Conservation (phyloP, 768 basidiomycete genomes). For the Cystofilobasidium macerans region DNA sequence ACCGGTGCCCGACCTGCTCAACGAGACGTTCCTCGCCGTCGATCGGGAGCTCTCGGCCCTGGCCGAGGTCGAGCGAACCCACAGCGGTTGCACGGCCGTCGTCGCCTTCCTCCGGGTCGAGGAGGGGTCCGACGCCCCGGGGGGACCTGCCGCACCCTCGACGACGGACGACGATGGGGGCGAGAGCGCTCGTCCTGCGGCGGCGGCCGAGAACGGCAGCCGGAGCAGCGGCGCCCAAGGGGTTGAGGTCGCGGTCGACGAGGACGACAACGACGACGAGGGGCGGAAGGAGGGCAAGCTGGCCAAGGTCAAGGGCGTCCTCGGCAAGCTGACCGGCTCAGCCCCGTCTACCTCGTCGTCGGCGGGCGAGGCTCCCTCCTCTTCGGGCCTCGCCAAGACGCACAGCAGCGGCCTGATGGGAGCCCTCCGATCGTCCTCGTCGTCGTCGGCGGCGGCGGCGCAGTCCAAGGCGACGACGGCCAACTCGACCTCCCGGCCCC, state of each 20-base stretch:
- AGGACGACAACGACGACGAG: background rate
- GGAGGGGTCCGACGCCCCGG: constrained; percentile 47
- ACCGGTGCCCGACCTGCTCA: constrained; percentile 75
- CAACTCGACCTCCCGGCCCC: no score
- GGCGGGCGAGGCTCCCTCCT: background rate
- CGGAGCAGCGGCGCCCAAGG: no score
- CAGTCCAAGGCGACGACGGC: background rate
- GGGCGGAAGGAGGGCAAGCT: constrained; percentile 1
- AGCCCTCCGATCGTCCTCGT: background rate
- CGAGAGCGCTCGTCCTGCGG: background rate
- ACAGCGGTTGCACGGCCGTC: constrained; percentile 93
- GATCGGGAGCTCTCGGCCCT: constrained; percentile 71
- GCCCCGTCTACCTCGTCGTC: background rate
- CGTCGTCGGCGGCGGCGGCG: no score
- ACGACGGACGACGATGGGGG: background rate
- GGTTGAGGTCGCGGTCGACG: background rate
- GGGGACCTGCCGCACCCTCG: background rate
- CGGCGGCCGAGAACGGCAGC: background rate
- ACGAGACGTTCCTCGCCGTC: constrained; percentile 87
- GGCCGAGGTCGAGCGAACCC: constrained; percentile 78
- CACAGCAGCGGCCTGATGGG: constrained; percentile 6
- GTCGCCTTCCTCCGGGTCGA: constrained; percentile 90
- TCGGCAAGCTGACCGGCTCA: constrained; percentile 15
- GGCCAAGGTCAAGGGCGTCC: constrained; percentile 18
- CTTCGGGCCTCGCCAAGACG: background rate